Evolutionary conservation across 2,329 filamentous ascomycete species (phyloP), one percentile per base, ranked within the genome.

Genomic region (Paraconiothyrium sp.): DNA sequence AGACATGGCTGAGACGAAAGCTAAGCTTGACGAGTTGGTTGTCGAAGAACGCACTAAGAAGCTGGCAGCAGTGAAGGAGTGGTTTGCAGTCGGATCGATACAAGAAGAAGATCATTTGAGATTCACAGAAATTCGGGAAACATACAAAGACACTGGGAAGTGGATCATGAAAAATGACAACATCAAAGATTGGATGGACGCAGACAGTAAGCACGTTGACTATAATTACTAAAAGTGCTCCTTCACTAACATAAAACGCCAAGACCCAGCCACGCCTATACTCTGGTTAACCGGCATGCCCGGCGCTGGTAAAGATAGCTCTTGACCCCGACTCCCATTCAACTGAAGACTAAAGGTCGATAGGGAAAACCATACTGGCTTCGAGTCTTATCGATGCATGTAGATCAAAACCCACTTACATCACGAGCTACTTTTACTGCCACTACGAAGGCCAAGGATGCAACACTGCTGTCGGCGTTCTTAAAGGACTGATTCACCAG

Each of bases 341-440:
- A 10, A 30, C 13, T 1, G 14, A 20, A 39, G 35, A 16, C 50
- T 60, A 11, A 66, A 20, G 2, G n/a, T 20, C 16, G 14, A 13
- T 24, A 75, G 71, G 70, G 1, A 73, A 75, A 54, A 75, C 70
- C 0, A 65, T 75, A 14, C 66, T 75, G 11, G 67, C 72, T 1
- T 75, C 72, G 35, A 59, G 63, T 3, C 62, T 74, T 7, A 63
- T 73, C 5, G 71, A 73, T 10, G 58, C 67, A 34, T 70, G 68
- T 30, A 59, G 54, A 41, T 20, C 47, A 14, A 62, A 39, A 14
- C 30, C 7, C 1, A 58, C 54, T 1, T 66, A 56, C 32, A 48
- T 61, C 8, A 69, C 65, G 6, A 56, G 44, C 43, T 73, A 66
- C 49, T 70, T 68, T 52, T 75, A 75, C 46, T 75, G 71, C 50